Evolutionary conservation across 2,329 filamentous ascomycete genomes (phyloP).

Genomic region (Aspergillus jensenii): DNA sequence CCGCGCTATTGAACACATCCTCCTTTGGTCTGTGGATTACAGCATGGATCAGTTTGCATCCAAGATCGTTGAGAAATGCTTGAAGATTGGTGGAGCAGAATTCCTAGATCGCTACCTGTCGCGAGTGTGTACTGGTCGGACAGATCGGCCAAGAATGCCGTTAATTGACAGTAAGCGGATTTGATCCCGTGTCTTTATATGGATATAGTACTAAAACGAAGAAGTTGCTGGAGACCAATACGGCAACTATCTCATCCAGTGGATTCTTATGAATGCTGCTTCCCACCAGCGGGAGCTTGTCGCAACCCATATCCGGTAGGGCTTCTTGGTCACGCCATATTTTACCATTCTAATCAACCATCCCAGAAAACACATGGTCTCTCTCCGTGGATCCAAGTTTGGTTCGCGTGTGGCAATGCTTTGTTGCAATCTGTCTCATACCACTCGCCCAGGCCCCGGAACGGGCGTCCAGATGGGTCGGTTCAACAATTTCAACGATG

Average conservation of each 20-base stretch:
- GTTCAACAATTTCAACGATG: conserved; percentile 53
- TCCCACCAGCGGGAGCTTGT: conserved; percentile 90
- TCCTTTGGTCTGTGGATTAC: conserved; percentile 90
- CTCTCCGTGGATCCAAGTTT: conserved; percentile 95
- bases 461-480: conserved; percentile 65
- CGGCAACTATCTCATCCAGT: conserved; percentile 96
- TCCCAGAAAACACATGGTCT: conserved; percentile 91
- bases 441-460: conserved; percentile 84
- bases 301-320: conserved; percentile 77
- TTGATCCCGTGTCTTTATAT: background rate
- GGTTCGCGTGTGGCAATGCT: conserved; percentile 98
- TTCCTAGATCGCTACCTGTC: conserved; percentile 92
- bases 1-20: conserved; percentile 91
- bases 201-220: conserved; percentile 10
- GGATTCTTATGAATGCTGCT: conserved; percentile 86
- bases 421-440: conserved; percentile 89
- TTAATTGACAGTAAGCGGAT: conserved; percentile 76
- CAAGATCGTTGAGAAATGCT: conserved; percentile 97
- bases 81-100: conserved; percentile 90
- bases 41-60: conserved; percentile 99
- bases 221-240: conserved; percentile 92
- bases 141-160: conserved; percentile 90
- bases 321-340: background rate
- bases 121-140: conserved; percentile 86
- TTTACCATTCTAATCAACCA: background rate